These are phyloP conservation scores for Guadua angustifolia DNA, from an alignment of 176 grass and related monocot species.

Conservation along the genomic window DNA sequence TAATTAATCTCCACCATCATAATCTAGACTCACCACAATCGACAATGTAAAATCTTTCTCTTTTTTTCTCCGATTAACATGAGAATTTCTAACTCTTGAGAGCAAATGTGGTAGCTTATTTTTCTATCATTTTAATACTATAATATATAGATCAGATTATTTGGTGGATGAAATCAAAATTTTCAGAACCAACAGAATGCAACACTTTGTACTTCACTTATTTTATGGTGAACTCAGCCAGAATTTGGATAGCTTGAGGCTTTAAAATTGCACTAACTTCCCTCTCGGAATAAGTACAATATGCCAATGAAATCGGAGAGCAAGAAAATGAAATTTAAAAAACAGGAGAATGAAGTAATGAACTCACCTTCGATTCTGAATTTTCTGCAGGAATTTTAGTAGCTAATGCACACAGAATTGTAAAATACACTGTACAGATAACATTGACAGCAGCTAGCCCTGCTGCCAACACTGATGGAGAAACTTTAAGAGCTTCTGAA, in stretches of 20 bases:
- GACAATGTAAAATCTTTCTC: background rate
- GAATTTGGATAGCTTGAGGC: background rate
- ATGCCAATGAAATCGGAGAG: background rate
- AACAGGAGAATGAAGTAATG: conserved; percentile 24
- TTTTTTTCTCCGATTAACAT: background rate
- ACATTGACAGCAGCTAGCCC: conserved; percentile 81
- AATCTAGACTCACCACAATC: background rate
- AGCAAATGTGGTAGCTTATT: no score
- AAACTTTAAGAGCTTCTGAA: conserved; percentile 60
- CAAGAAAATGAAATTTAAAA: background rate
- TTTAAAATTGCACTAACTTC: background rate
- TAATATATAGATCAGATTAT: background rate
- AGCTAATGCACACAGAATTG: conserved; percentile 68
- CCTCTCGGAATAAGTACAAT: background rate
- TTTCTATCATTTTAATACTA: no score
- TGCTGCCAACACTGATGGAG: conserved; percentile 70
- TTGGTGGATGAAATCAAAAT: background rate
- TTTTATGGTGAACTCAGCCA: background rate
- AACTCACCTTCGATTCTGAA: conserved; percentile 37
- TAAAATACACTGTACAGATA: conserved; percentile 81
- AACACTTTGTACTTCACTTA: background rate
- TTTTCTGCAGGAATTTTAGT: conserved; percentile 63
- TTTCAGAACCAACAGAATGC: background rate
- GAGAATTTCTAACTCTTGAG: background rate
- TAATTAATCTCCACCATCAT: background rate